Conservation (phyloP, 768 basidiomycete genomes). For the Lactarius hatsudake region DNA sequence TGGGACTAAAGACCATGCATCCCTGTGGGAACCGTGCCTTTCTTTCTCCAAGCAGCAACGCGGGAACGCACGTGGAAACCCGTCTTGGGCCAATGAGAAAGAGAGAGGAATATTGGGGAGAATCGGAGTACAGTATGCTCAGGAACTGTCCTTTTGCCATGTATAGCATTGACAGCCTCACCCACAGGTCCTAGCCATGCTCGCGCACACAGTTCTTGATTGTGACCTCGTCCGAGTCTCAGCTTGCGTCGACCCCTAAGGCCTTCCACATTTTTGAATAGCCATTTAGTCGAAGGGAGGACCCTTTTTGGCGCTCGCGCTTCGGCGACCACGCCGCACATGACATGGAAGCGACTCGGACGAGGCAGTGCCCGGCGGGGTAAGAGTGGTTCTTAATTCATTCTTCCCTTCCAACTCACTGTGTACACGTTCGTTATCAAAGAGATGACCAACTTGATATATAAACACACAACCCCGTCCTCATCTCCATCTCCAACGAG, state of each 20-base stretch:
- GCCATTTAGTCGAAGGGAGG: too few relatives aligned
- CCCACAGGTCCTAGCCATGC: too few relatives aligned
- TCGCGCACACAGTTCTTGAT: too few relatives aligned
- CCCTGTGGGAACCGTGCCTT: neutral
- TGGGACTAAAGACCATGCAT: too few relatives aligned
- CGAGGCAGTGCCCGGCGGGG: neutral
- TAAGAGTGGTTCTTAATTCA: neutral
- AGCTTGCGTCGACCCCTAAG: too few relatives aligned
- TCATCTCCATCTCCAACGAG: neutral
- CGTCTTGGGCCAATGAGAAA: neutral
- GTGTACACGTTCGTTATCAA: constrained; percentile 75
- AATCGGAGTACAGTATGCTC: neutral
- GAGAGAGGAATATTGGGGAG: too few relatives aligned
- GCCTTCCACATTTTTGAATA: too few relatives aligned
- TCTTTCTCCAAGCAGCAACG: neutral
- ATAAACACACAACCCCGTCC: neutral
- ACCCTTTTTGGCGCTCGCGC: too few relatives aligned
- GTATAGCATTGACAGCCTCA: too few relatives aligned
- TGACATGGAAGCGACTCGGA: neutral
- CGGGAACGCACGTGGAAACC: neutral
- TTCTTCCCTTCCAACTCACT: neutral
- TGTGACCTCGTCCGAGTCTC: too few relatives aligned
- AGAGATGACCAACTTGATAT: neutral
- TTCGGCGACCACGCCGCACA: too few relatives aligned
- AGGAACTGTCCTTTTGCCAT: neutral